phyloP scores from a whole-genome alignment of 2,329 filamentous ascomycete species.

The Colletotrichum plurivorum region DNA sequence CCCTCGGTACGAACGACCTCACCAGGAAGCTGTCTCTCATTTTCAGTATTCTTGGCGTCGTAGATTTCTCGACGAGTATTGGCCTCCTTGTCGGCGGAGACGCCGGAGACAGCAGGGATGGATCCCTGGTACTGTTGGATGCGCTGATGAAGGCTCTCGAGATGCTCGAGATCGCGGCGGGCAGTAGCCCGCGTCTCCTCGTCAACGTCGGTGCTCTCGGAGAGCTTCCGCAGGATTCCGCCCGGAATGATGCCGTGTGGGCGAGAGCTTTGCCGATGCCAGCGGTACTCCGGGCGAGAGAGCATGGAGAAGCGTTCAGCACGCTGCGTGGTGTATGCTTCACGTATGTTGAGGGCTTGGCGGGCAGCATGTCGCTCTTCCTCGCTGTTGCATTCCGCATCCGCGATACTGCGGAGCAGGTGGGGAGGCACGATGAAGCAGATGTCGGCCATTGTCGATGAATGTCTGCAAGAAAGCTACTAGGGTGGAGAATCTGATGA shows the following conservation, averaged over 20 bases:
- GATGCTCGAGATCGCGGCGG: conserved; percentile 55
- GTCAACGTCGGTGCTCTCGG: conserved; percentile 48
- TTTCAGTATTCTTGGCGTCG: conserved; percentile 55
- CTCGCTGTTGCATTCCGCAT: conserved; percentile 54
- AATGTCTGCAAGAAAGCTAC: background rate
- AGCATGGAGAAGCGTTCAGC: conserved; percentile 53
- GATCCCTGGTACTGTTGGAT: conserved; percentile 48
- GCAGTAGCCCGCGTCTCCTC: conserved; percentile 55
- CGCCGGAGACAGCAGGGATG: background rate
- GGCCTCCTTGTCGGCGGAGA: background rate
- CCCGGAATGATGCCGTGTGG: conserved; percentile 22
- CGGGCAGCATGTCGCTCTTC: conserved; percentile 53
- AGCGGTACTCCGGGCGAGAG: conserved; percentile 46
- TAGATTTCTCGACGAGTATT: conserved; percentile 57
- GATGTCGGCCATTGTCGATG: conserved; percentile 36
- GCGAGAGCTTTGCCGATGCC: conserved; percentile 23
- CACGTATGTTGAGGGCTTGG: conserved; percentile 51
- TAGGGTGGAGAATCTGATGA: too few relatives aligned
- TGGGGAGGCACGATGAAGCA: conserved; percentile 63
- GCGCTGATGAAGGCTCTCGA: conserved; percentile 49
- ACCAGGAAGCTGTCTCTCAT: conserved; percentile 58
- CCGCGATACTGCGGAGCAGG: conserved; percentile 59
- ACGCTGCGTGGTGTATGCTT: conserved; percentile 49
- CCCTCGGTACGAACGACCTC: conserved; percentile 59
- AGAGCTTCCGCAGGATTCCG: conserved; percentile 18